Evolutionary conservation across 2,329 filamentous ascomycete species (phyloP), one percentile per base, ranked within the genome.

Genomic region (Xylaria sp.): DNA sequence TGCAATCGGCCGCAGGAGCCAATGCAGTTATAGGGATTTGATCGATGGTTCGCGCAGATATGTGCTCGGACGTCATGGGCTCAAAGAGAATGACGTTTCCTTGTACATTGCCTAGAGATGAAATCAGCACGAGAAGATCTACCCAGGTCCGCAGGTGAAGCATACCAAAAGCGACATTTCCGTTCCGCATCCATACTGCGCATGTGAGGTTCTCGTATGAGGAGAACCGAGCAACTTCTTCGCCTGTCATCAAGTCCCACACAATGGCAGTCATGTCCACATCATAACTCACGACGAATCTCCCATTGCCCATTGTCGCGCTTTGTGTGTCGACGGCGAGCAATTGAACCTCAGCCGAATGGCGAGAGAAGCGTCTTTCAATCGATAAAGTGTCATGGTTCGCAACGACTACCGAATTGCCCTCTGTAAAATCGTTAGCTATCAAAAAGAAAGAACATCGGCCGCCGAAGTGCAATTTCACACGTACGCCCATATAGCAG

Each of bases 21-120:
- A 99, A 83, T 64, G 96, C 91, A n/a, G 94, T 98, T 61, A 99
- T 93, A 36, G 95, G 92, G 76, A 98, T 96, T 78, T 97, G 97
- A 68, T 90, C 87, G 71, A 98, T 93, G 1, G 96, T 99, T 76
- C 94, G 88, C 39, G 93, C 90, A 4, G 94, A 97, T 55, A 97
- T 90, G 78, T 98, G 94, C 79, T 99, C 96, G 7, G 93, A 95
- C 1, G 94, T 97, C 18, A 92, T 90, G 5, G 96, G 95, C 77
- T 98, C 95, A 79, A 98, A 99, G 18, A 98, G 84, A 71, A 98
- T 97, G 62, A 99, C 91, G 77, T 94, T 96, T 74, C 96, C 96
- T 80, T 97, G 93, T 8, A 90, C 88, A 78, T 98, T 98, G 66
- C 96, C 95, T 98, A 67, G 23, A 10, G 12, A 48, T 31, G 25